Evolutionary conservation across 2,329 filamentous ascomycete genomes (phyloP), one percentile per base, ranked within the genome.

Genomic region (Drechslerella coelobrocha): DNA sequence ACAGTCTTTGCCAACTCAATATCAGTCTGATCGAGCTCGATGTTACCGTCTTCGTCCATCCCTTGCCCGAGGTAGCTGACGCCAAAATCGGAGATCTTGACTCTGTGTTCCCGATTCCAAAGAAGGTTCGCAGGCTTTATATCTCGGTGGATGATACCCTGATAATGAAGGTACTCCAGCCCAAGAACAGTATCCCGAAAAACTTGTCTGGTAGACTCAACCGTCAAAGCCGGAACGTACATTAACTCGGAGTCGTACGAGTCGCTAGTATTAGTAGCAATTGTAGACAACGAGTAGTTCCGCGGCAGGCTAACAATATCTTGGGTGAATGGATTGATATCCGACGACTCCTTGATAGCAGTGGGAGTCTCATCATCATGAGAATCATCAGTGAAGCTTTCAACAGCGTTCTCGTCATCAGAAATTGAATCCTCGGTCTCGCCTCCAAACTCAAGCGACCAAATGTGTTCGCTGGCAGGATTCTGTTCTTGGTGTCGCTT

Each of bases 21-120:
- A 73, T 96, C 92, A 77, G 97, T 73, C 56, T 76, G 91, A 75
- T 97, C 92, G 66, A 96, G 87, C 76, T 96, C 91, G 41, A 86
- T 87, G 9, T 90, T 89, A 78, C 97, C 92, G 0, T 74, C 75
- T n/a, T 73, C 91, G 39, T 90, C 85, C 65, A 92, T 89, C 1
- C 91, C 91, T 54, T 91, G 87, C 26, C 94, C 94, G 73, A 99
- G 91, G 79, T 97, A 99, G 0, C 94, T 99, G 1, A 99, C 94
- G 29, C 94, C 94, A 81, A 99, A 99, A 77, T 99, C 94, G 3
- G 94, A 97, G 71, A 99, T 99, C 82, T 99, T 99, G 77, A 97
- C 91, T 12, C 89, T 87, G 75, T 92, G 88, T 73, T 92, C 89
- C 75, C 82, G 87, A 54, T 91, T 95, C 82, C 93, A 92, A 5